Evolutionary conservation across 805 yeast species (phyloP).

Genomic region (Nakazawaea pomicola): DNA sequence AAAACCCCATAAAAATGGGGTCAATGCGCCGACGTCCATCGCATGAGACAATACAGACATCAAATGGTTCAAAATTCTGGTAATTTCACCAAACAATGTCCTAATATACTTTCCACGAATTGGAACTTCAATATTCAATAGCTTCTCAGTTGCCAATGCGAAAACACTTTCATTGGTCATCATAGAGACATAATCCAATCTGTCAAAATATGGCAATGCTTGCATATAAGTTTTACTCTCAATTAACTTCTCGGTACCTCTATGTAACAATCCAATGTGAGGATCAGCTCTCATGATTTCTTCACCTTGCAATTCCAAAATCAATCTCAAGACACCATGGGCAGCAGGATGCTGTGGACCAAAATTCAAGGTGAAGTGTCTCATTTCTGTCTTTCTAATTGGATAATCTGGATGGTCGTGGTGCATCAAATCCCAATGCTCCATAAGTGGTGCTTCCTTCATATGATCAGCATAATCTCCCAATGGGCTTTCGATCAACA

Average conservation of each 20-base stretch:
- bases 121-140: slow-evolving; percentile 80
- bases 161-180: slow-evolving; percentile 89
- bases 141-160: slow-evolving; percentile 77
- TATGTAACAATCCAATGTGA: slow-evolving; percentile 80
- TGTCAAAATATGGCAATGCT: slow-evolving; percentile 84
- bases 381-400: slow-evolving; percentile 46
- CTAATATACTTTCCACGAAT: slow-evolving; percentile 80
- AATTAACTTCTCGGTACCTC: slow-evolving; percentile 87
- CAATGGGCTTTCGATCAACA: slow-evolving; percentile 33
- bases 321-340: slow-evolving; percentile 85
- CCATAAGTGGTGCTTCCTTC: slow-evolving; percentile 27
- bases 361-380: slow-evolving; percentile 86
- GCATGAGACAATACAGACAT: slow-evolving; percentile 86
- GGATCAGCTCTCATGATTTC: slow-evolving; percentile 86
- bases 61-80: slow-evolving; percentile 77
- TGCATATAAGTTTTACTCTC: slow-evolving; percentile 84
- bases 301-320: slow-evolving; percentile 83
- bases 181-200: slow-evolving; percentile 81
- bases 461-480: slow-evolving; percentile 32
- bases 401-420: slow-evolving; percentile 32
- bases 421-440: slow-evolving; percentile 29
- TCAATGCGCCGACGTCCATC: slow-evolving; percentile 92
- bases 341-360: slow-evolving; percentile 97
- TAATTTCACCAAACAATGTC: slow-evolving; percentile 82
- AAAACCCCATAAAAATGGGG: slow-evolving; percentile 92